Percentiles rank a stretch among this genome's conserved stretches.
phyloP scores from a whole-genome alignment of 2,329 filamentous ascomycete species.

The Aureobasidium sp. region DNA sequence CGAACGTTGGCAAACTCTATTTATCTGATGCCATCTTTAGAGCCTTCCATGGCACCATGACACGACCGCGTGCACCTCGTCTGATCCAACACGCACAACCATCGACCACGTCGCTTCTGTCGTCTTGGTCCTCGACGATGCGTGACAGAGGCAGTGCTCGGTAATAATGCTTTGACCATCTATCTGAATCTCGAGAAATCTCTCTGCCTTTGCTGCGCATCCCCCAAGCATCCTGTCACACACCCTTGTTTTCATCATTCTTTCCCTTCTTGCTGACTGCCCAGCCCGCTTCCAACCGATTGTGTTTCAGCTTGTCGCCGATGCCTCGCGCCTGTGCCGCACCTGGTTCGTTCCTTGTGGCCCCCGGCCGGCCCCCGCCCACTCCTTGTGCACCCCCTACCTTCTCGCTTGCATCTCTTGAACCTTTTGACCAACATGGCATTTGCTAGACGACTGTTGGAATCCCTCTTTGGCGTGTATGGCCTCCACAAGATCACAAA shows the following conservation, averaged over 20 bases:
- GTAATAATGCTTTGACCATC: neutral
- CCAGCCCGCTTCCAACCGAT: neutral
- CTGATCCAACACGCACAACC: neutral
- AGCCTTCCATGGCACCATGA: neutral
- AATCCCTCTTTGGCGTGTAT: neutral
- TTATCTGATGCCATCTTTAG: neutral
- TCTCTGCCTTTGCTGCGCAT: neutral
- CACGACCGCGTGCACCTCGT: neutral
- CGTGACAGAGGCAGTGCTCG: neutral
- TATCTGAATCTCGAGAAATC: neutral
- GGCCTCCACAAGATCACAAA: neutral
- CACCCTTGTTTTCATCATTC: neutral
- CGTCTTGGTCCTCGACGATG: neutral
- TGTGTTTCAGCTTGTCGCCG: neutral
- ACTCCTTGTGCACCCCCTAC: neutral
- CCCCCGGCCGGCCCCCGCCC: neutral
- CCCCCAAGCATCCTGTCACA: neutral
- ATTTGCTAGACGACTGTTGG: no score
- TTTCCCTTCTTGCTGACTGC: neutral
- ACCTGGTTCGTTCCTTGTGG: neutral
- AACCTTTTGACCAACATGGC: neutral
- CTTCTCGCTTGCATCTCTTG: neutral
- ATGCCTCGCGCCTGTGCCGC: neutral
- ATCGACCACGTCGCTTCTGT: neutral
- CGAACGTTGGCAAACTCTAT: constrained; percentile 1